phyloP scores from a whole-genome alignment of 2,329 filamentous ascomycete species.

The Fusarium citri region DNA sequence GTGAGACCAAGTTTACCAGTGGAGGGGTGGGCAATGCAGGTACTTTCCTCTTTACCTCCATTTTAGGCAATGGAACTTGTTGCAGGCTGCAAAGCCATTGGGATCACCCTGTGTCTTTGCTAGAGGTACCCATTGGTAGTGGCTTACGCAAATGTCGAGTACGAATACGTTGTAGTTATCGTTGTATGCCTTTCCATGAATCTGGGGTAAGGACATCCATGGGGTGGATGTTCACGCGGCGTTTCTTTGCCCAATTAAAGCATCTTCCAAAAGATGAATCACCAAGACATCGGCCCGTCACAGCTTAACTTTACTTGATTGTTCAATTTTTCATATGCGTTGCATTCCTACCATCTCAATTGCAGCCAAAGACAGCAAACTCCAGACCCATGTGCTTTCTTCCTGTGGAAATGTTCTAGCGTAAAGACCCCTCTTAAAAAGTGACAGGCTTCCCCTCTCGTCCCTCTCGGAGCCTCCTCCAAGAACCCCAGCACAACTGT shows the following conservation, averaged over 20 bases:
- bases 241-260: not conserved
- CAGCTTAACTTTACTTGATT: not conserved
- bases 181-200: not conserved
- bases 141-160: not conserved
- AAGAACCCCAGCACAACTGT: not conserved
- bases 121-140: not conserved
- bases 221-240: not conserved
- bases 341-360: not conserved
- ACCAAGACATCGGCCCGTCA: not conserved
- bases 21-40: constrained; percentile 21
- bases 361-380: not conserved
- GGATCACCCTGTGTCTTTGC: not conserved
- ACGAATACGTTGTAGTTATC: constrained; percentile 25
- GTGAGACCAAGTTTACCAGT: constrained; percentile 23
- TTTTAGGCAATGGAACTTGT: not conserved
- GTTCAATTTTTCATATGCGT: constrained; percentile 9
- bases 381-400: not conserved
- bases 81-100: not conserved
- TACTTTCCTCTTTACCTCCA: constrained; percentile 2
- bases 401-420: constrained; percentile 23
- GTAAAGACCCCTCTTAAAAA: constrained; percentile 10
- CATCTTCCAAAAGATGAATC: not conserved
- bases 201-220: constrained; percentile 4
- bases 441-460: constrained; percentile 25
- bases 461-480: constrained; percentile 5